Evolutionary conservation across 805 yeast species (phyloP), one percentile per base, ranked within the genome.

Genomic region (Peterozyma toletana): DNA sequence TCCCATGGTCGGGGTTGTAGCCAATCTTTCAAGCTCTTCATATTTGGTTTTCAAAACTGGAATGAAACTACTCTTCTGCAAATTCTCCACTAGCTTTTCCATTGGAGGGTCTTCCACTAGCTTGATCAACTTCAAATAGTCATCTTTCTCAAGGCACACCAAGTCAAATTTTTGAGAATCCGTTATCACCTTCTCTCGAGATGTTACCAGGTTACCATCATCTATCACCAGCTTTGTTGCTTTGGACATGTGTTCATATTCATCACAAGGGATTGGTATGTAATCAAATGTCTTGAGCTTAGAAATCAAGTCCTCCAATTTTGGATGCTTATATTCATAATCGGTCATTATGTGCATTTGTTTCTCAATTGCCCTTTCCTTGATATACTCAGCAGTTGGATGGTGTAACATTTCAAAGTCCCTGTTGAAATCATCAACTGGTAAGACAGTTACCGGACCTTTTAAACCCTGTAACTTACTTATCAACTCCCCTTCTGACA

Each of bases 261-360:
- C 45, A 10, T 11, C 18, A 10, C n/a, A 11, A 9, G 42, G 47
- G 18, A 47, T 40, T 31, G 50, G 44, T 1, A 42, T 47, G 27
- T 39, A 41, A 7, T 57, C 63, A 13, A 51, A 45, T 10, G 35
- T 38, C 5, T 48, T 51, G 2, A 72, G 68, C 41, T 59, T 60
- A 30, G 60, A 61, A 33, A 55, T 55, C 16, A 74, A 47, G 34
- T 57, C 62, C 0, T 60, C 65, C 5, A 56, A 33, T 1, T 58
- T 40, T 13, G 73, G 71, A 16, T 21, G 27, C 7, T 21, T 21
- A 7, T 21, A 21, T 21, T 21, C 27, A 21, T 21, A 21, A 7
- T 21, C 27, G 27, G 27, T 21, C 7, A 21, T 21, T 4, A 21
- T 7, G 27, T 21, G 27, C 27, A 21, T 5, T 7, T 21, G 27